phyloP scores from a whole-genome alignment of 768 basidiomycete genomes.

The Tricholomella constricta region DNA sequence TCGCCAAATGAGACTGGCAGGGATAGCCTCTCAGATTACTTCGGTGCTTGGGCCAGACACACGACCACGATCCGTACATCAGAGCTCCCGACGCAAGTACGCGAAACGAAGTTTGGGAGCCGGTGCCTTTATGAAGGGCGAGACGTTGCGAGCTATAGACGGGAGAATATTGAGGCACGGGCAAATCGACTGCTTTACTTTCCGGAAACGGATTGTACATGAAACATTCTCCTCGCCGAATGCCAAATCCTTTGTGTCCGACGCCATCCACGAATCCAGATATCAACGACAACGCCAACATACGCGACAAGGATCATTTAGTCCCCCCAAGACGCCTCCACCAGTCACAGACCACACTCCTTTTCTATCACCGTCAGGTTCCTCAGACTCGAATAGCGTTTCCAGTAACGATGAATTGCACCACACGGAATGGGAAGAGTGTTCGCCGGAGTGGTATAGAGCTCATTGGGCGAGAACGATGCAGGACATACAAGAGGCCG shows the following conservation, averaged over 20 bases:
- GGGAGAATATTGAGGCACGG: conserved; percentile 10
- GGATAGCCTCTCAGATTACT: no score
- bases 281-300: background rate
- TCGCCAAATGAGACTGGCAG: background rate
- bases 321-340: background rate
- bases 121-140: conserved; percentile 16
- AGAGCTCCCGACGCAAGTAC: background rate
- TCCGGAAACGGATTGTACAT: background rate
- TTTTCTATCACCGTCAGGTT: background rate
- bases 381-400: background rate
- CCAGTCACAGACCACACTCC: background rate
- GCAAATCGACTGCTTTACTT: background rate
- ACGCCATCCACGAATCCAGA: background rate
- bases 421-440: background rate
- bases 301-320: background rate
- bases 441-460: conserved; percentile 1
- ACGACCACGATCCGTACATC: background rate
- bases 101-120: conserved; percentile 6
- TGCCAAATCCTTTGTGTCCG: background rate
- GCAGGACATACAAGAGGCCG: conserved; percentile 10
- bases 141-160: conserved; percentile 10
- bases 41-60: background rate
- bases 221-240: background rate
- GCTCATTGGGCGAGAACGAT: background rate
- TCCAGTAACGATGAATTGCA: background rate